Base-by-base conservation (phyloP, 345 rosid genomes). In the Durio zibethinus region DNA sequence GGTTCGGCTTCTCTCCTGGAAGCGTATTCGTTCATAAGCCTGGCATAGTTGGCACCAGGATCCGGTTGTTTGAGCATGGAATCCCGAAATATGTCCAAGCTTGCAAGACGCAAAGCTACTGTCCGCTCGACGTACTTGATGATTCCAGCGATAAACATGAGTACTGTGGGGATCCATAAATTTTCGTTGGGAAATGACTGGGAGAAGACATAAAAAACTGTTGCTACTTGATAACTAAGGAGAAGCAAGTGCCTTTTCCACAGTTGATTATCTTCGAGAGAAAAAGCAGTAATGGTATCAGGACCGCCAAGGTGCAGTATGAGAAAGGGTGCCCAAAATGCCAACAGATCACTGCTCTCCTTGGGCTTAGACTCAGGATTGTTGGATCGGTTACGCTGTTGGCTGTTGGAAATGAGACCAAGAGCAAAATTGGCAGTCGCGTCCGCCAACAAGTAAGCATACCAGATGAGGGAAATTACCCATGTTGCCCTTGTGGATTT, bases 241-340 rank as follows among this genome's bases (percentile, higher is more conserved):
- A 83, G 72, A 1, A 89, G 81, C 62, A 89, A 57, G 78, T 91
- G 90, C 48, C 90, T 36, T 10, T 68, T 80, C 92, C 87, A 90
- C 4, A 91, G 90, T 36, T 84, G 86, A 53, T 90, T 91, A 43
- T 91, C 97, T 35, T 90, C 92, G 0, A 92, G 86, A 0, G 92
- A 79, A 7, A 86, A 86, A 0, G 92, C 88, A 3, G 97, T 90
- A 59, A 91, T 90, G 4, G 91, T 81, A 85, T 91, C 91, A 0
- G 90, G 92, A 1, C 92, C 91, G 10, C 92, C 94, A 6, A 88
- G 87, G 72, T 90, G 97, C 23, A 91, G 11, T 29, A 90, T 77
- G 54, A 91, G 81, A 83, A 89, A 91, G 0, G 93, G 89, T 5
- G 96, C 87, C 97, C 97, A 92, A 25, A 92, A 84, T 16, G 89